Percentiles rank a stretch among this genome's conserved stretches.
Evolutionary conservation across 1,284 basidiomycete genomes (phyloP).

Genomic region (Coniferiporia weirii): DNA sequence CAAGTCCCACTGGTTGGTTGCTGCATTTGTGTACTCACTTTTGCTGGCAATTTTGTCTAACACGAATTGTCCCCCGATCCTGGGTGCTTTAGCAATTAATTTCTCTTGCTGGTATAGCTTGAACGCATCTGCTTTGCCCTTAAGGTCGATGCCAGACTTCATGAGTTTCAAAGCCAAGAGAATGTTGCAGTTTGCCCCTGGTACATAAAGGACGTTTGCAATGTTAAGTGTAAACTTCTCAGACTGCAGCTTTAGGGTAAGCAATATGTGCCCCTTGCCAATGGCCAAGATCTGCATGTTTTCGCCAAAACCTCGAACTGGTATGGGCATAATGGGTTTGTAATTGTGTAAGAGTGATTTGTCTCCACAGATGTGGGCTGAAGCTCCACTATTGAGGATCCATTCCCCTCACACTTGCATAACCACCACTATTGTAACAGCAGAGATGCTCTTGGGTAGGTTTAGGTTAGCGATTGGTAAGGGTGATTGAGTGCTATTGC

Average conservation of each 20-base stretch:
- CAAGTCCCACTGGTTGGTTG: too few relatives aligned
- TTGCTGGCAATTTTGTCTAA: too few relatives aligned
- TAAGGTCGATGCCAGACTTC: background rate
- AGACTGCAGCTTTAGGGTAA: background rate
- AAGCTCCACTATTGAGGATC: background rate
- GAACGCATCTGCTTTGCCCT: background rate
- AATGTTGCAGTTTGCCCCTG: background rate
- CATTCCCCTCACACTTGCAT: background rate
- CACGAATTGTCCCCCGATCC: background rate
- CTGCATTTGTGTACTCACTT: too few relatives aligned
- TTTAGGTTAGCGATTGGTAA: background rate
- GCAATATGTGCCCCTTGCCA: background rate
- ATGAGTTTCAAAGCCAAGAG: background rate
- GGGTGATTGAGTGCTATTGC: background rate
- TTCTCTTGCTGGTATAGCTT: background rate
- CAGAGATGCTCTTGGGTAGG: too few relatives aligned
- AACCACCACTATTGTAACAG: background rate
- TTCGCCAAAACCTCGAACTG: background rate
- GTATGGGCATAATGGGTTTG: background rate
- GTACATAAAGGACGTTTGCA: background rate
- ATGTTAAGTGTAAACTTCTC: background rate
- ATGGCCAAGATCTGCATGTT: background rate
- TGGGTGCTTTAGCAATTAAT: background rate
- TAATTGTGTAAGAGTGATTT: background rate
- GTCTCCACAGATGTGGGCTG: background rate